Percentiles rank a stretch among this genome's conserved stretches.
These are phyloP conservation scores for Lachancea quebecensis DNA, from an alignment of 805 yeast species.

Conservation along the genomic window DNA sequence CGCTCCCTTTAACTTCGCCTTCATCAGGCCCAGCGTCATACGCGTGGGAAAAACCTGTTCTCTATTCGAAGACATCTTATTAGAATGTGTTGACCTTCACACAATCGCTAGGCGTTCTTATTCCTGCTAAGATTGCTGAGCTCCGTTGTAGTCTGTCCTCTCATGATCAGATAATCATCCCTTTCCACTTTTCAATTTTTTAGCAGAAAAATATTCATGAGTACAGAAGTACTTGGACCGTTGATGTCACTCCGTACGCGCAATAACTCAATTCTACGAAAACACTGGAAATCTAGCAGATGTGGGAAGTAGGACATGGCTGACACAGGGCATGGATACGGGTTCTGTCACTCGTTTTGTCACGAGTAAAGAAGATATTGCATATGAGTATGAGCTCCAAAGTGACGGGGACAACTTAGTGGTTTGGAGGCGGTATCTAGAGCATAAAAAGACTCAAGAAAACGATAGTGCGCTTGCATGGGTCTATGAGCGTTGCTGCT, in stretches of 20 bases:
- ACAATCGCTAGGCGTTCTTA: too few relatives aligned
- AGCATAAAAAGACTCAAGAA: constrained; percentile 16
- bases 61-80: constrained; percentile 39
- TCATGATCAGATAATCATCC: not conserved
- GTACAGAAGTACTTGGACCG: not conserved
- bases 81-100: too few relatives aligned
- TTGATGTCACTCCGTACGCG: not conserved
- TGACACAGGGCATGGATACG: not conserved
- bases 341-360: not conserved
- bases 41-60: constrained; percentile 97
- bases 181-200: not conserved
- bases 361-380: constrained; percentile 31
- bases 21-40: constrained; percentile 94
- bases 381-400: constrained; percentile 41
- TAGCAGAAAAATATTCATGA: not conserved
- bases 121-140: too few relatives aligned
- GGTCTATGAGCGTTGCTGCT: constrained; percentile 35
- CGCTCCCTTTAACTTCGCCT: constrained; percentile 93
- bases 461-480: constrained; percentile 14
- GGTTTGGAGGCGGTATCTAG: constrained; percentile 42
- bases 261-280: not conserved
- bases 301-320: not conserved
- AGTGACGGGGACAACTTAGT: constrained; percentile 30
- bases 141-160: too few relatives aligned
- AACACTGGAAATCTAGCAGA: not conserved